Base-by-base conservation (phyloP, 2,329 filamentous ascomycete species). In the Trichoderma sp. region DNA sequence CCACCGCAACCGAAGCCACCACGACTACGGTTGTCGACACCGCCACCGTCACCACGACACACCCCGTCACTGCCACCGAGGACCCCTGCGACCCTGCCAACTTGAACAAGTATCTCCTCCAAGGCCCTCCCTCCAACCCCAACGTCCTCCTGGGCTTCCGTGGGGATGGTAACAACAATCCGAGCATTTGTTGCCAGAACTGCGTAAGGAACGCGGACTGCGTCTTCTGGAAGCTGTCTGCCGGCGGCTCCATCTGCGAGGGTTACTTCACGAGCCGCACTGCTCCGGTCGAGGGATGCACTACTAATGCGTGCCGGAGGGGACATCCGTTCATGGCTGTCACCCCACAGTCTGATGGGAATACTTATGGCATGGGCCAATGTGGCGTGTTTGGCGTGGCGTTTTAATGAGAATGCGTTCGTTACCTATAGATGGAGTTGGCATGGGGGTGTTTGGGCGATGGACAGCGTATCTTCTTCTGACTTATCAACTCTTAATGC, bases 71-170 rank as follows among this genome's bases (percentile, higher is more conserved):
- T 3, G 39, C 44, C 21, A 57, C 55, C 4, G 55, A 57, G 21
- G 41, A 57, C 28, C 55, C 55, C 19, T 57, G 55, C 19, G 26
- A 26, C 41, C 3, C 21, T 1, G 5, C 41, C 15, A 45, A 57
- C 41, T 14, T 57, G 41, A 57, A 17, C 55, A 57, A 57, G 15
- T 57, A 45, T 19, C 17, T 57, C 55, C 14, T 57, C 15, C 24
- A n/a, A 30, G 55, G 55, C 28, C 10, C 26, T 45, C 55, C 55
- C 7, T 57, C 41, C 24, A 57, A 21, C 55, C 55, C 55, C 17
- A 57, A 45, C 41, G 24, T 57, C 2, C 9, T 45, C 24, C 24
- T 30, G 28, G 41, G 55, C 3, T 39, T 21, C 21, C 39, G 15
- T 7, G 15, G 9, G n/a, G 55, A 45, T 3, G 55, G 55, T 24